Evolutionary conservation across 306 rosid species (phyloP).

Genomic region (Morella rubra): DNA sequence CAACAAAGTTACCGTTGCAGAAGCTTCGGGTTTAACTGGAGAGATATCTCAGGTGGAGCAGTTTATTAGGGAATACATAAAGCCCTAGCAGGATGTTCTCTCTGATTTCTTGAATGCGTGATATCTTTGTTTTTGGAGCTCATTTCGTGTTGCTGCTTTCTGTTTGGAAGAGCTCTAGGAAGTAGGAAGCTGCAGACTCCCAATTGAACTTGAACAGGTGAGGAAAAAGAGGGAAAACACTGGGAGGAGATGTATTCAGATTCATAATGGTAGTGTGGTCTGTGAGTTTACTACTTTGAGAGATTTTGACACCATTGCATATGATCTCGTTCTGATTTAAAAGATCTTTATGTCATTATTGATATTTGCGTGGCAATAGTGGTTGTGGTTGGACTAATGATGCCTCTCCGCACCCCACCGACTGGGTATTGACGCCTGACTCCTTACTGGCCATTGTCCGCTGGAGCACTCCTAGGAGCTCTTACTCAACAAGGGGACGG

Average conservation of each 20-base stretch:
- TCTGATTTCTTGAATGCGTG: not conserved
- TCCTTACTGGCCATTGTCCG: no score
- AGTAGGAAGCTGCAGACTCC: not conserved
- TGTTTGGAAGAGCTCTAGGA: conserved; percentile 2
- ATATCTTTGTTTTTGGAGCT: not conserved
- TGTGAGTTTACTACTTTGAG: not conserved
- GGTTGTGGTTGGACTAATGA: not conserved
- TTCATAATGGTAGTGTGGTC: not conserved
- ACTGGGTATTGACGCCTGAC: not conserved
- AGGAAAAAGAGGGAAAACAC: not conserved
- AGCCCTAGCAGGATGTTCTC: conserved; percentile 27
- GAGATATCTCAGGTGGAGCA: conserved; percentile 67
- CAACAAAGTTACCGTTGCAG: conserved; percentile 76
- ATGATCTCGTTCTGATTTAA: not conserved
- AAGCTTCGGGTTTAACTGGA: conserved; percentile 74
- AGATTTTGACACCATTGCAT: not conserved
- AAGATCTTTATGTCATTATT: not conserved
- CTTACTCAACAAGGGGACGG: not conserved
- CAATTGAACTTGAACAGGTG: not conserved
- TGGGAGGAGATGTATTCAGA: not conserved
- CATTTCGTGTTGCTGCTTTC: not conserved
- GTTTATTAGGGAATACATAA: conserved; percentile 68
- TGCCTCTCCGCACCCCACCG: not conserved
- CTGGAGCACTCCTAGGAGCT: not conserved
- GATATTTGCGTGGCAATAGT: not conserved